Evolutionary conservation across 2,329 filamentous ascomycete genomes (phyloP).

Genomic region (Microcyclospora tardicrescens): DNA sequence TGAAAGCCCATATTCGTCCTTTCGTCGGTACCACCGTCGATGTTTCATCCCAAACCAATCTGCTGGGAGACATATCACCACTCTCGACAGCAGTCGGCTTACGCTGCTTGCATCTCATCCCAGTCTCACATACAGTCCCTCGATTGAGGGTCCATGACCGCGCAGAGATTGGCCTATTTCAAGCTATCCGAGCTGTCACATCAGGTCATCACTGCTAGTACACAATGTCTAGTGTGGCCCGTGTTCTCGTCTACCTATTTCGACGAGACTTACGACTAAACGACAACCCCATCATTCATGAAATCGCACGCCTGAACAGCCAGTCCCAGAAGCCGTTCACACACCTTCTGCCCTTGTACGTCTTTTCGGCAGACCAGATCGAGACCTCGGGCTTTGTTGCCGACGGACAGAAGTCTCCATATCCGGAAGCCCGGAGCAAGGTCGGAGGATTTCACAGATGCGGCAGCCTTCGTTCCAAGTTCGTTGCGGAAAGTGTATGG

Average conservation of each 20-base stretch:
- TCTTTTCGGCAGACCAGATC: slow-evolving; percentile 57
- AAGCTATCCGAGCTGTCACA: too few species aligned
- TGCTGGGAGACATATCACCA: too few species aligned
- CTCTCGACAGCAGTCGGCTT: too few species aligned
- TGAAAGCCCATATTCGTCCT: too few species aligned
- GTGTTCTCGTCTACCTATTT: slow-evolving; percentile 56
- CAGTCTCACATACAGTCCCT: too few species aligned
- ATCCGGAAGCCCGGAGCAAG: slow-evolving; percentile 53
- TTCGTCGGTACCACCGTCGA: too few species aligned
- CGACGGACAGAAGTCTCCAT: slow-evolving; percentile 43
- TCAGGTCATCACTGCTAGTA: too few species aligned
- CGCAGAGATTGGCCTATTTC: too few species aligned
- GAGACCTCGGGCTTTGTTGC: slow-evolving; percentile 63
- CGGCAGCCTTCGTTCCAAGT: slow-evolving; percentile 58
- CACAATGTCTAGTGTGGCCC: slow-evolving; percentile 9
- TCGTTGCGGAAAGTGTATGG: slow-evolving; percentile 60
- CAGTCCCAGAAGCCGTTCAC: slow-evolving; percentile 37
- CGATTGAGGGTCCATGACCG: too few species aligned
- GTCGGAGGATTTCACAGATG: slow-evolving; percentile 59
- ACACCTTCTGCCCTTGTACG: slow-evolving; percentile 58
- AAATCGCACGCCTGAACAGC: slow-evolving; percentile 36
- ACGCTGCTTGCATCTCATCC: too few species aligned
- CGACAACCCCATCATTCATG: slow-evolving; percentile 62
- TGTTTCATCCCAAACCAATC: too few species aligned
- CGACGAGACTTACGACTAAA: slow-evolving; percentile 59